Conservation (phyloP, 2,329 filamentous ascomycete species). For the Annulohypoxylon truncatum region DNA sequence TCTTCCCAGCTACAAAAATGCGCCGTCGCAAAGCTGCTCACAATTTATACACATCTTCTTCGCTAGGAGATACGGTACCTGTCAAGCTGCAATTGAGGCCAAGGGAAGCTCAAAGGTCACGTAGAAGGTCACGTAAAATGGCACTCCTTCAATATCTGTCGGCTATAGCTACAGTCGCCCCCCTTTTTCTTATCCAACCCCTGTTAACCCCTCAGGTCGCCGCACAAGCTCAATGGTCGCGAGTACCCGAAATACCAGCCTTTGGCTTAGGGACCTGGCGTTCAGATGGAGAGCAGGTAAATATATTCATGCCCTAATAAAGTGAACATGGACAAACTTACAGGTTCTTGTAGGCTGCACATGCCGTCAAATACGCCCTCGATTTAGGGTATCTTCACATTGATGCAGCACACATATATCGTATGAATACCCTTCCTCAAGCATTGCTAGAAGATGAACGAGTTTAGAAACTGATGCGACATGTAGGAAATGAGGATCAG, state of each 20-base stretch:
- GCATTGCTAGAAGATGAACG: too few relatives aligned
- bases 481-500: constrained; percentile 59
- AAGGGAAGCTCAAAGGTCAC: not conserved
- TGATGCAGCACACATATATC: constrained; percentile 48
- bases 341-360: constrained; percentile 39
- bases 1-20: not conserved
- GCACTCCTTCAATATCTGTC: not conserved
- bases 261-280: constrained; percentile 50
- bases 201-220: not conserved
- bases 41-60: not conserved
- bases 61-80: not conserved
- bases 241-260: constrained; percentile 43
- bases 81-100: not conserved
- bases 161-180: not conserved
- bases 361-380: constrained; percentile 48
- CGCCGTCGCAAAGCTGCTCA: too few relatives aligned
- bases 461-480: constrained; percentile 1
- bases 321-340: not conserved
- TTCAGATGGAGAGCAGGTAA: constrained; percentile 44
- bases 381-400: constrained; percentile 47
- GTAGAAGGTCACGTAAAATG: constrained; percentile 19
- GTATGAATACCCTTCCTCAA: constrained; percentile 24
- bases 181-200: constrained; percentile 5
- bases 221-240: constrained; percentile 6
- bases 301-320: not conserved